These are phyloP conservation scores for Vitis amurensis DNA, from an alignment of 164 flowering plant genomes.

Conservation along the genomic window DNA sequence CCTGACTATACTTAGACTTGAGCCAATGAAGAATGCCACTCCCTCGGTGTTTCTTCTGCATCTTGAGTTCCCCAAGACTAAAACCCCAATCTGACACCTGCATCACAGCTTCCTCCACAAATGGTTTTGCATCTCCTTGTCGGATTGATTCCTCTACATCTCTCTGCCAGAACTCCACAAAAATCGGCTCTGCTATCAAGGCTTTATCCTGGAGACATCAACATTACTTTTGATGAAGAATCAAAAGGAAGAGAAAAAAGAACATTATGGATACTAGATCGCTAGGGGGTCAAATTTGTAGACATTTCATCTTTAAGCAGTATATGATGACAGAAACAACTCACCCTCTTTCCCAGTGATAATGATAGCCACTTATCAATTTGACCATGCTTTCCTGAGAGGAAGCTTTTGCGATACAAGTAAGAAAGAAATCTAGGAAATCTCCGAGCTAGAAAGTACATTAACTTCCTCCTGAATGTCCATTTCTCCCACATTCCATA, in stretches of 20 bases:
- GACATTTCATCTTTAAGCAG: neutral
- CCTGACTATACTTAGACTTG: conserved; percentile 21
- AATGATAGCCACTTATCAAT: conserved; percentile 72
- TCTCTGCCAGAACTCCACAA: conserved; percentile 49
- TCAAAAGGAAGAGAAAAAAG: neutral
- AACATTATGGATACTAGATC: neutral
- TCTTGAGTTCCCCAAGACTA: conserved; percentile 32
- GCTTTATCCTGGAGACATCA: conserved; percentile 32
- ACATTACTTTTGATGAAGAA: neutral
- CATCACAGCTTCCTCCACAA: conserved; percentile 45
- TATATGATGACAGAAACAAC: conserved; percentile 1
- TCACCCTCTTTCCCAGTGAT: conserved; percentile 66
- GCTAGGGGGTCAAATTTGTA: neutral
- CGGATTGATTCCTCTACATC: conserved; percentile 48
- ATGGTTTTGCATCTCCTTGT: conserved; percentile 42
- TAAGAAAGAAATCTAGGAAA: conserved; percentile 65
- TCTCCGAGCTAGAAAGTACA: conserved; percentile 72
- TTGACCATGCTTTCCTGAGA: conserved; percentile 78
- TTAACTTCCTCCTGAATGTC: conserved; percentile 65
- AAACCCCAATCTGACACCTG: conserved; percentile 53
- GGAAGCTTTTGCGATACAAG: conserved; percentile 67
- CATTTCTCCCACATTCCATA: conserved; percentile 68
- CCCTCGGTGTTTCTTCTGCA: conserved; percentile 32
- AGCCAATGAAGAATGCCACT: conserved; percentile 35
- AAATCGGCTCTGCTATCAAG: conserved; percentile 28